Evolutionary conservation across 805 yeast genomes (phyloP).

Genomic region (Saccharomyces mikatae): DNA sequence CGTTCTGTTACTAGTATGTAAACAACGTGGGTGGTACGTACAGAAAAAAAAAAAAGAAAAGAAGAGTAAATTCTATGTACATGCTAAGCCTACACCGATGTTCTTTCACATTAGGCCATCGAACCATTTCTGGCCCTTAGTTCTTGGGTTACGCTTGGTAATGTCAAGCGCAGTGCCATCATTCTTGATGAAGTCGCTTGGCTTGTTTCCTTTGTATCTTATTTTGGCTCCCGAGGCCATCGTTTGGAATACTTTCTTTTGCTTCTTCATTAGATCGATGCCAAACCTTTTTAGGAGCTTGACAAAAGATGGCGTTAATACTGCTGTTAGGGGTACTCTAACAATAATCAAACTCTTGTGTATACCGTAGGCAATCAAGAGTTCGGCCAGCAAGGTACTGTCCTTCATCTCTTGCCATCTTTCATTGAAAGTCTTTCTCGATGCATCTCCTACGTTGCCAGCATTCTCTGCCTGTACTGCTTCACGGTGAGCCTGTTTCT

Average conservation of each 20-base stretch:
- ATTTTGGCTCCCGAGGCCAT: conserved; percentile 31
- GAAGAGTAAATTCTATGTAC: not conserved
- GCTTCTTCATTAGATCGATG: conserved; percentile 19
- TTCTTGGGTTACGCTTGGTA: conserved; percentile 28
- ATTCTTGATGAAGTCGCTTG: conserved; percentile 35
- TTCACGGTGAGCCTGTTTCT: conserved; percentile 19
- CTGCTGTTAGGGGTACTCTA: conserved; percentile 85
- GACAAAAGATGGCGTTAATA: conserved; percentile 63
- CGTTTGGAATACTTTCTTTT: conserved; percentile 36
- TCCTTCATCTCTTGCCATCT: conserved; percentile 26
- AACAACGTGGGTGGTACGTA: not conserved
- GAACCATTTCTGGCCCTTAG: conserved; percentile 29
- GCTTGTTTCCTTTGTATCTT: conserved; percentile 25
- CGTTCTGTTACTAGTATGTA: not conserved
- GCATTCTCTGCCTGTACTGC: conserved; percentile 18
- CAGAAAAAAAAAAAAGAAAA: not conserved
- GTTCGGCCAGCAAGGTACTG: conserved; percentile 63
- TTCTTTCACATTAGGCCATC: conserved; percentile 24
- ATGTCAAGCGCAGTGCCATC: conserved; percentile 38
- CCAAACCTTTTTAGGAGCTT: conserved; percentile 22
- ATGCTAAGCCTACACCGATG: not conserved
- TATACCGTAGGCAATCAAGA: conserved; percentile 83
- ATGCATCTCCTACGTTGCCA: conserved; percentile 2
- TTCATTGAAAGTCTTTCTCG: conserved; percentile 8
- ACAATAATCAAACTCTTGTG: conserved; percentile 82